Evolutionary conservation across 345 rosid genomes (phyloP).

Genomic region (Erucastrum elatum): DNA sequence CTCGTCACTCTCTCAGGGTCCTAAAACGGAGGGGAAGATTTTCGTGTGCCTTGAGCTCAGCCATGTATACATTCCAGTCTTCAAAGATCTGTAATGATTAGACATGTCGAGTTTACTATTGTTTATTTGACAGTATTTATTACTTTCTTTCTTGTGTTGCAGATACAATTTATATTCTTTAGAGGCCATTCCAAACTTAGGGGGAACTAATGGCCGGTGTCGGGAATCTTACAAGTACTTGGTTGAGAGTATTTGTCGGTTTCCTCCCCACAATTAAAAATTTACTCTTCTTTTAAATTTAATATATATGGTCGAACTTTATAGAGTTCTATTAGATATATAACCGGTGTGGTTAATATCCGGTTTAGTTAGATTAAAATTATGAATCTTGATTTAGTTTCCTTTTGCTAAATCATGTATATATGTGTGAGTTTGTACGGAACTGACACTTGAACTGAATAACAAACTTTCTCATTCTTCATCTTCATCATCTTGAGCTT

Average conservation of each 20-base stretch:
- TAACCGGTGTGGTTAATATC: no score
- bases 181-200: neutral
- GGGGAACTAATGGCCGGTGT: slow-evolving; percentile 77
- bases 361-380: no score
- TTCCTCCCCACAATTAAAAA: slow-evolving; percentile 69
- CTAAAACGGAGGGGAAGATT: neutral
- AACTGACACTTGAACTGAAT: no score
- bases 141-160: slow-evolving; percentile 36
- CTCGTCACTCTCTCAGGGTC: no score
- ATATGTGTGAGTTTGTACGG: no score
- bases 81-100: slow-evolving; percentile 63
- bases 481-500: no score
- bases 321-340: no score
- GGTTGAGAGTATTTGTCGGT: slow-evolving; percentile 89
- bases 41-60: slow-evolving; percentile 47
- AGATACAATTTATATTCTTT: slow-evolving; percentile 88
- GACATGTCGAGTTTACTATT: neutral
- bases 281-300: neutral
- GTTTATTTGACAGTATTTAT: neutral
- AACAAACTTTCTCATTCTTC: no score
- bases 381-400: no score
- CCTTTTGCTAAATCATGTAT: no score
- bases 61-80: slow-evolving; percentile 80
- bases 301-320: neutral
- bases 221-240: slow-evolving; percentile 83